Base-by-base conservation (phyloP, 2,329 filamentous ascomycete genomes). In the Fusarium nygamai region DNA sequence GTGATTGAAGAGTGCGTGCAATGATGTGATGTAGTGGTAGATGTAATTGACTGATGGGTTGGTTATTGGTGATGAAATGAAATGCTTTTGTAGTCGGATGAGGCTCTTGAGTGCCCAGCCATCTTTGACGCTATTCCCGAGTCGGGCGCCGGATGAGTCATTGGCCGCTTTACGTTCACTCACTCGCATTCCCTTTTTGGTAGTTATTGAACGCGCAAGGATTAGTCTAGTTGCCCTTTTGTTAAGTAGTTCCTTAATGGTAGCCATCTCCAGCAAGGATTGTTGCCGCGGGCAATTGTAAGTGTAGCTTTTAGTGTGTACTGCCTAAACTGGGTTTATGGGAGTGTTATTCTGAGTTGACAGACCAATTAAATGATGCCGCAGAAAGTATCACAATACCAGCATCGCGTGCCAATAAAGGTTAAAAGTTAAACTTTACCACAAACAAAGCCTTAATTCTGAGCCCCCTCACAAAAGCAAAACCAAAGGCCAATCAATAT, bases 71-170 rank as follows among this genome's bases (percentile, higher is more conserved):
- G 20, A 19, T 29, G 24, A 7, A 22, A 24, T 34, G 16, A 5
- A 24, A 36, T 36, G 51, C 20, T 56, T 41, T 29, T 41, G 24
- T 56, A 56, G 33, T 19, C 11, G 17, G 8, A 29, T 19, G 16
- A 41, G 20, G 24, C 17, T 31, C 24, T 41, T 3, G 7, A n/a
- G 16, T 22, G 34, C 51, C 24, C 51, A 54, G 50, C 51, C 24
- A 54, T 39, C 24, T n/a, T 29, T 19, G 51, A 33, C 62, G 62
- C 64, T 67, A 60, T 60, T n/a, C 64, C 46, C 6, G 38, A 44
- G 22, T 38, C 12, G 31, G 62, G 24, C 33, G 36, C 50, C 62
- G 43, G 64, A 43, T 67, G 64, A 67, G 62, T 67, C 64, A 67
- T 60, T 60, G 27, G 31, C 64, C 62, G 62, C 16, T 29, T 24